Base-by-base conservation (phyloP, 2,329 filamentous ascomycete genomes). In the Cordyceps sp. region DNA sequence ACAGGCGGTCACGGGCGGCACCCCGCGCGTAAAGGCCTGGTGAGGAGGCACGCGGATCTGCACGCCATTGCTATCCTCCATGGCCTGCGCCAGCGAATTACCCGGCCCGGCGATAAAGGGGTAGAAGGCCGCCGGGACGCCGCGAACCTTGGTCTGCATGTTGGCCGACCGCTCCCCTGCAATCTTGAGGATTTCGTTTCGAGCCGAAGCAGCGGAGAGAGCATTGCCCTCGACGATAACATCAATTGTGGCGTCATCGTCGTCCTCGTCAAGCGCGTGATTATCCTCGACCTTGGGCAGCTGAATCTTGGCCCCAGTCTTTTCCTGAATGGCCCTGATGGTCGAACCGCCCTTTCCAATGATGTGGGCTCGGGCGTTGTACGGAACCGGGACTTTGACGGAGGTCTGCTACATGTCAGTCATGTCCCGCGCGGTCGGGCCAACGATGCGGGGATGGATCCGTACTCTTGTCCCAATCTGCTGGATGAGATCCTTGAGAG, bases 141-240 rank as follows among this genome's bases (percentile, higher is more conserved):
- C 75, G 54, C 78, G 83, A 41, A 98, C 58, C 45, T 81, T 83
- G 35, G 84, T 68, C 57, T 73, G 90, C 48, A 86, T 71, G 43
- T 78, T 88, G 34, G 83, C 78, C 33, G 81, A 76, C 39, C 84
- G 77, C 55, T 94, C 85, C 45, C 78, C 79, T 34, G 83, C 84
- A 50, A 96, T 94, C 46, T 78, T 78, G 46, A 83, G 67, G 45
- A 98, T 90, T 44, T 83, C 78, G 35, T 81, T 74, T 38, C 75
- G 75, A 34, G 90, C 90, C 54, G 84, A 73, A 41, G 82, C 80
- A 32, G 83, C 83, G 35, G 86, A 82, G 37, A 93, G 69, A 12
- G 84, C 76, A 57, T 98, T 92, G 39, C 92, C 90, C 55, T 94
- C 86, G 37, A 98, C 78, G 32, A 75, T 59, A 32, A 98, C 81